phyloP scores from a whole-genome alignment of 805 yeast genomes.

The Cyberlindnera americana region DNA sequence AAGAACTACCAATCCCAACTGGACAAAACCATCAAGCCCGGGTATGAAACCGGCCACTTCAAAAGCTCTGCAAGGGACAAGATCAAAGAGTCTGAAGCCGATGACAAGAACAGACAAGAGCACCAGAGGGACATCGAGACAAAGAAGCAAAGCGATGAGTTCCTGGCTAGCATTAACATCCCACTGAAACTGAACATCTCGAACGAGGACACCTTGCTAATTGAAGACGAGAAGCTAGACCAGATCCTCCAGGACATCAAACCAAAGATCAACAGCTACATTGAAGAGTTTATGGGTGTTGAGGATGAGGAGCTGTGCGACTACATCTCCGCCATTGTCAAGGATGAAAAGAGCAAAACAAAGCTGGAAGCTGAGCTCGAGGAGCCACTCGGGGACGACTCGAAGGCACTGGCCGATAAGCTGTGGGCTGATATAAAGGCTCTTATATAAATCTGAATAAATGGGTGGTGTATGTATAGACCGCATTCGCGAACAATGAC shows the following conservation, averaged over 20 bases:
- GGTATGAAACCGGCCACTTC: slow-evolving; percentile 18
- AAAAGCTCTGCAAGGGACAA: slow-evolving; percentile 21
- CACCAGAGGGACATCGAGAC: slow-evolving; percentile 28
- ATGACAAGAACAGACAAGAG: slow-evolving; percentile 37
- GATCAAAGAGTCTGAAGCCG: slow-evolving; percentile 41
- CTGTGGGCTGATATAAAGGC: slow-evolving; percentile 30
- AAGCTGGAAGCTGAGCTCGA: slow-evolving; percentile 41
- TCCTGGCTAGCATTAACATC: slow-evolving; percentile 18
- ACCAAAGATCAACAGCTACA: slow-evolving; percentile 36
- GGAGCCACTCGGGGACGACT: slow-evolving; percentile 51
- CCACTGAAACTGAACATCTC: slow-evolving; percentile 16
- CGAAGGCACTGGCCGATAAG: slow-evolving; percentile 38
- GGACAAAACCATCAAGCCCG: slow-evolving; percentile 29
- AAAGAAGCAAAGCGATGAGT: slow-evolving; percentile 14
- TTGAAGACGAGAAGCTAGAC: slow-evolving; percentile 18
- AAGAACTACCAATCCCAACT: slow-evolving; percentile 36
- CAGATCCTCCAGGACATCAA: slow-evolving; percentile 27
- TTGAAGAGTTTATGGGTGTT: slow-evolving; percentile 52
- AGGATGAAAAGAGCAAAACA: slow-evolving; percentile 31
- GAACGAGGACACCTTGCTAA: slow-evolving; percentile 6
- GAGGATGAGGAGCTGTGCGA: slow-evolving; percentile 47
- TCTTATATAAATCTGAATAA: slow-evolving; percentile 1
- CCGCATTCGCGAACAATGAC: too few species aligned
- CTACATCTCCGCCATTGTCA: slow-evolving; percentile 39
- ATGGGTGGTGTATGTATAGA: too few species aligned